Evolutionary conservation across 129 eudicot species (phyloP).

Genomic region (Tanacetum coccineum): DNA sequence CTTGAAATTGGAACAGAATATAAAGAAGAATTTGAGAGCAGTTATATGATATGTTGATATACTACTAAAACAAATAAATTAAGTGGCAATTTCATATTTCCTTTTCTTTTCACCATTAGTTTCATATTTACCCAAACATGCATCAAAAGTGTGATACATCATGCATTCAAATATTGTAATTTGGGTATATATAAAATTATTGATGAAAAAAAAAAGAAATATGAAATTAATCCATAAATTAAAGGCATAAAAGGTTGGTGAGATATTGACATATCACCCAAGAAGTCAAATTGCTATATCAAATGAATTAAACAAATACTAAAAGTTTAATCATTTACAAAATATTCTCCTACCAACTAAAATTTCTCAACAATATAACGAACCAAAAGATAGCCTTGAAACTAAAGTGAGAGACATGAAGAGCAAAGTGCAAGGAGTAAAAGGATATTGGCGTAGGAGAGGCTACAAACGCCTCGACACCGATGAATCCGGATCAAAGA

Average conservation of each 20-base stretch:
- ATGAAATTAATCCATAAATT: too few species aligned
- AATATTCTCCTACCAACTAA: background rate
- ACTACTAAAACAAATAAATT: background rate
- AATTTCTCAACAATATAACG: background rate
- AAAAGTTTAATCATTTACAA: background rate
- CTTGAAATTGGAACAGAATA: background rate
- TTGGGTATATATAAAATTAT: too few species aligned
- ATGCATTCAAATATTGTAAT: too few species aligned
- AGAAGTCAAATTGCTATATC: conserved; percentile 12
- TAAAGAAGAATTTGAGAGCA: background rate
- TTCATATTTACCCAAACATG: too few species aligned
- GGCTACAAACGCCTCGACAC: conserved; percentile 46
- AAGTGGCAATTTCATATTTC: too few species aligned
- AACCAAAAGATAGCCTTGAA: background rate
- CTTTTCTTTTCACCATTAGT: too few species aligned
- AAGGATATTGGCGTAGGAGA: conserved; percentile 53
- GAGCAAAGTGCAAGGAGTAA: conserved; percentile 32
- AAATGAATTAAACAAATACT: conserved; percentile 7
- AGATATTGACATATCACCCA: background rate
- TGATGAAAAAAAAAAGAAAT: too few species aligned
- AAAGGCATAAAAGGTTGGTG: conserved; percentile 19
- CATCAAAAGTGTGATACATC: too few species aligned
- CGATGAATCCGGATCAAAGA: conserved; percentile 29
- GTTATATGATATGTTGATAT: background rate
- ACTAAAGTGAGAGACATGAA: conserved; percentile 42